Evolutionary conservation across 2,329 filamentous ascomycete genomes (phyloP), one percentile per base, ranked within the genome.

Genomic region (Cladosporium austrohemisphaericum): DNA sequence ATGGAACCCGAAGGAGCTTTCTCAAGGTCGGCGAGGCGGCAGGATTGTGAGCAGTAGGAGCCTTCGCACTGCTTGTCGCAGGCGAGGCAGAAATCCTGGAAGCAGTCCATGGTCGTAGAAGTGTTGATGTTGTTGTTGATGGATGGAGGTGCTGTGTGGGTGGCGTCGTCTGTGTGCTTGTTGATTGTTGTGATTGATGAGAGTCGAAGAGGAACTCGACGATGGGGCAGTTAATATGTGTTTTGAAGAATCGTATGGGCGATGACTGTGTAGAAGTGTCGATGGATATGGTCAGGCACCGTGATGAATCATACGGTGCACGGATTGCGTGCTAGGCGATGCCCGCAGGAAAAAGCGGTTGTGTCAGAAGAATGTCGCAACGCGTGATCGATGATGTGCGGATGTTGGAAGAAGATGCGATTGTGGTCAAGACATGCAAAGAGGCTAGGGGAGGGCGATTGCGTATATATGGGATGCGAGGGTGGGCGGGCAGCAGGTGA

Each of bases 41-140:
- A 96, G 23, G 87, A 81, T 72, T 96, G 90, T 38, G 89, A 95
- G 78, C 91, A 96, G 77, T 95, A 95, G 57, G 87, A 83, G 54
- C 84, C 84, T 50, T 83, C 83, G 53, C 86, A 90, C 72, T 94
- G 88, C 73, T 86, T 85, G 74, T 96, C 91, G 76, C 91, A 96
- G 74, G 86, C 84, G 61, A 96, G 83, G 78, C 91, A 96, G 80
- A 89, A 95, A 71, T 94, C 85, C 69, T 86, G 88, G 62, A 87
- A 87, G 89, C 91, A 95, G 64, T 75, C 73, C 71, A 76, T 75
- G 41, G 40, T 56, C 26, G 38, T 28, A 28, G 37, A 20, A 14
- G 46, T 49, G 19, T 25, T 38, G 11, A 28, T 44, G 22, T 13
- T 41, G 19, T 16, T 41, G 28, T 14, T 35, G 46, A 11, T 16